Evolutionary conservation across 208 protist species (phyloP), one percentile per base, ranked within the genome.

Genomic region (Naegleria fowleri): DNA sequence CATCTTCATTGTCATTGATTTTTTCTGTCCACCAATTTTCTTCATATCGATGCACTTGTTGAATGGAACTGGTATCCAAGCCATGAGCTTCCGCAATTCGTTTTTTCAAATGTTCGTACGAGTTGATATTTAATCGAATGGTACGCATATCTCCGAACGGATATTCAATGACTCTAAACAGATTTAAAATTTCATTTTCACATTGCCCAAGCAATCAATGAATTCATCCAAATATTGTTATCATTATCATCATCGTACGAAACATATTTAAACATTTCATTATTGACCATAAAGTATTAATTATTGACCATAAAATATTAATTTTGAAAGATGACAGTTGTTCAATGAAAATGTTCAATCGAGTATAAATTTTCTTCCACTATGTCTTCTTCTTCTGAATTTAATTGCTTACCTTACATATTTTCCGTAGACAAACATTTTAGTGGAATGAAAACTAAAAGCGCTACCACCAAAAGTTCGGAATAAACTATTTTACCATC

Each of bases 101-200:
- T 36, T 79, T 79, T 79, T 33, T 25, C 36, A 79, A 79, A 36
- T 29, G 29, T 79, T 29, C 16, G 36, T 79, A 79, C 5, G 25
- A 36, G n/a, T 79, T 79, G 19, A 79, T 36, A 36, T 79, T 79
- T 79, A 79, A 7, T 15, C 67, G 67, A 79, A 79, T 79, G 19
- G 67, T 79, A 36, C 67, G 67, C 67, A 79, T 79, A 36, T 79
- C 67, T 79, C 67, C 67, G 36, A 79, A 79, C n/a, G 67, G 67
- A 36, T 79, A 79, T 79, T 79, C 67, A 36, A 79, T 79, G 9
- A 79, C 67, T 79, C 67, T 79, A 29, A 48, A 48, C 1, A 7
- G 43, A 48, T 48, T 48, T 48, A 1, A 48, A 48, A 7, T 48
- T 48, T 48, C 43, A 48, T 9, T 48, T 48, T 48, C 43, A 48